A percentile compares a stretch with the other conserved stretches of the same genome.
Evolutionary conservation across 1,139 yeast species (phyloP).

Genomic region (Suhomyces atakaporum): DNA sequence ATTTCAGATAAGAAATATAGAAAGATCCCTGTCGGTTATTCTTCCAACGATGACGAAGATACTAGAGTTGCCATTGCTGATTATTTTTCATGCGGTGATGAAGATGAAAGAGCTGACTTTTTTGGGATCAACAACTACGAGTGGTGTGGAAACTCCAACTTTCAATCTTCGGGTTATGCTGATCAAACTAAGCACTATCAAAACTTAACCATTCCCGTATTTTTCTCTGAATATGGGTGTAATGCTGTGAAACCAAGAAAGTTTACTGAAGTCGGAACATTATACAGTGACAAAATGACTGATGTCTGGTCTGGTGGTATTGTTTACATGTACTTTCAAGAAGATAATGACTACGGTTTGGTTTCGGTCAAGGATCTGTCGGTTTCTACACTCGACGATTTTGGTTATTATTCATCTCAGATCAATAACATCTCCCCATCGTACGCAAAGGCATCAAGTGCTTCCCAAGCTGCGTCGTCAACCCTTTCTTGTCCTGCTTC

Average conservation of each 20-base stretch:
- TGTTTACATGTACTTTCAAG: slow-evolving; percentile 83
- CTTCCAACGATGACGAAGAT: slow-evolving; percentile 81
- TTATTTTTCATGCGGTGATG: slow-evolving; percentile 74
- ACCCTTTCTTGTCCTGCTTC: slow-evolving; percentile 40
- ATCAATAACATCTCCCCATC: slow-evolving; percentile 53
- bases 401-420: slow-evolving; percentile 56
- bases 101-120: slow-evolving; percentile 73
- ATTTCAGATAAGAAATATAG: slow-evolving; percentile 66
- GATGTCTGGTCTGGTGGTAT: slow-evolving; percentile 91
- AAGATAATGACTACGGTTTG: slow-evolving; percentile 77
- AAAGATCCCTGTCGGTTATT: slow-evolving; percentile 85
- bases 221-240: slow-evolving; percentile 87
- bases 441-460: slow-evolving; percentile 31
- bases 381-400: slow-evolving; percentile 47
- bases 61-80: slow-evolving; percentile 77
- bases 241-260: slow-evolving; percentile 64
- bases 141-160: slow-evolving; percentile 82
- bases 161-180: slow-evolving; percentile 70
- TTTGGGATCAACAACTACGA: slow-evolving; percentile 90
- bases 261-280: slow-evolving; percentile 63
- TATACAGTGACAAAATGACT: slow-evolving; percentile 43
- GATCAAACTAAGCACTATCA: slow-evolving; percentile 58
- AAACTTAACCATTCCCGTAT: slow-evolving; percentile 73
- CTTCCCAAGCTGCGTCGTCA: slow-evolving; percentile 26
- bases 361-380: slow-evolving; percentile 52